Conservation (phyloP, 148 eudicot genomes). For the Vaccinium darrowii region DNA sequence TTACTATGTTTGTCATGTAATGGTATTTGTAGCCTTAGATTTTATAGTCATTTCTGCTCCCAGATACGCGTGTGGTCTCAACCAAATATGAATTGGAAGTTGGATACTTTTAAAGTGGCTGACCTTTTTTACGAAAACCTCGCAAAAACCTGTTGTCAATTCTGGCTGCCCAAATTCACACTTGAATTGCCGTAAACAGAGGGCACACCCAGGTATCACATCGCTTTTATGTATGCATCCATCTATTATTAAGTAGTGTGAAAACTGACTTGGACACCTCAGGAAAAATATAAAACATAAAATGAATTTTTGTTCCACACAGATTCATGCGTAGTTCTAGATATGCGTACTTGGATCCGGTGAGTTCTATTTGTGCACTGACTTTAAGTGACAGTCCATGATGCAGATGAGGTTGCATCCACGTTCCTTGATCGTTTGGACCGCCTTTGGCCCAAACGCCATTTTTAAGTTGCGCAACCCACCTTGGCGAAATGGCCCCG, state of each 20-base stretch:
- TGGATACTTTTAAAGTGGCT: not conserved
- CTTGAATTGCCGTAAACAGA: not conserved
- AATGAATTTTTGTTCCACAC: not conserved
- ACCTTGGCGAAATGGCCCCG: no score
- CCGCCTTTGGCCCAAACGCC: no score
- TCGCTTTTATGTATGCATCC: not conserved
- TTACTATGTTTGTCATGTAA: not conserved
- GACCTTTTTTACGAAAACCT: not conserved
- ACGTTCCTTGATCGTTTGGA: no score
- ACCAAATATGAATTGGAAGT: not conserved
- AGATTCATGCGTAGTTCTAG: not conserved
- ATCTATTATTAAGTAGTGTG: not conserved
- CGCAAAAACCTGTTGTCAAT: not conserved
- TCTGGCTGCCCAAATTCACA: not conserved
- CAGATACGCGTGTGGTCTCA: not conserved
- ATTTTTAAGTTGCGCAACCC: no score
- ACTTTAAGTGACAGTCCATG: not conserved
- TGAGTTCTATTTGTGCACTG: not conserved
- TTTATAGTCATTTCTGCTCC: not conserved
- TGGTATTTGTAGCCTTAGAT: not conserved
- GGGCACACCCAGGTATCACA: not conserved
- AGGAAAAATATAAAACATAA: not conserved
- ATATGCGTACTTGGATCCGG: not conserved
- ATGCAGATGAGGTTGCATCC: no score
- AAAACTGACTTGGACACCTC: no score